Conservation (phyloP, 2,329 filamentous ascomycete genomes). For the Pyrenochaeta sp. region DNA sequence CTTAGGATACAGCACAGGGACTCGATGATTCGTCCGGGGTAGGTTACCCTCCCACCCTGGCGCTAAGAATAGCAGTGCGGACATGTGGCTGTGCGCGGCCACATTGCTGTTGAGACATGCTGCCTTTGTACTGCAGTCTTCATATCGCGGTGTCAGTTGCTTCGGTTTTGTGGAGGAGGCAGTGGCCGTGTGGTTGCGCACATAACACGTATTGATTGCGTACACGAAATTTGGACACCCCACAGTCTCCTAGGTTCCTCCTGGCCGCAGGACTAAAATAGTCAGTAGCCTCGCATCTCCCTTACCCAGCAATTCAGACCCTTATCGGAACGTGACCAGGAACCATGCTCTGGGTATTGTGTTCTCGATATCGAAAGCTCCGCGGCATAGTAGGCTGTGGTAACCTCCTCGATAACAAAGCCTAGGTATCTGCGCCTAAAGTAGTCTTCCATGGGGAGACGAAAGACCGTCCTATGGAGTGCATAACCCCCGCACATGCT, state of each 20-base stretch:
- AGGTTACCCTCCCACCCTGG: neutral
- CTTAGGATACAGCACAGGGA: neutral
- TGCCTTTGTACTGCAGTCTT: slow-evolving; percentile 1
- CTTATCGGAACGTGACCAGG: neutral
- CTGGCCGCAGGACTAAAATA: slow-evolving; percentile 23
- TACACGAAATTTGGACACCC: slow-evolving; percentile 24
- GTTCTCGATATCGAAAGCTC: neutral
- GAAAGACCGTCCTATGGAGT: slow-evolving; percentile 8
- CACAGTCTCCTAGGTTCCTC: slow-evolving; percentile 13
- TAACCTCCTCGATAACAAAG: slow-evolving; percentile 12
- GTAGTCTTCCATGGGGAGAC: slow-evolving; percentile 15
- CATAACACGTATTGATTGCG: slow-evolving; percentile 31
- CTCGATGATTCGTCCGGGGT: neutral
- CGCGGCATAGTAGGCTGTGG: neutral
- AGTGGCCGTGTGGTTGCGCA: slow-evolving; percentile 4
- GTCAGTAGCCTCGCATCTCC: slow-evolving; percentile 16
- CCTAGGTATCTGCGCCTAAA: slow-evolving; percentile 24
- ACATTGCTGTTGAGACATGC: slow-evolving; percentile 9
- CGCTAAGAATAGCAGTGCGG: slow-evolving; percentile 6
- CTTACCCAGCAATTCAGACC: neutral
- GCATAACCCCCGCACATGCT: slow-evolving; percentile 28
- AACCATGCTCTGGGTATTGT: neutral
- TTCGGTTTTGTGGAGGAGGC: slow-evolving; percentile 1
- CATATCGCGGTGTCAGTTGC: slow-evolving; percentile 1
- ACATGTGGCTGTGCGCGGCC: slow-evolving; percentile 15